Evolutionary conservation across 805 yeast genomes (phyloP), one percentile per base, ranked within the genome.

Genomic region (Ogataea paraovalis): DNA sequence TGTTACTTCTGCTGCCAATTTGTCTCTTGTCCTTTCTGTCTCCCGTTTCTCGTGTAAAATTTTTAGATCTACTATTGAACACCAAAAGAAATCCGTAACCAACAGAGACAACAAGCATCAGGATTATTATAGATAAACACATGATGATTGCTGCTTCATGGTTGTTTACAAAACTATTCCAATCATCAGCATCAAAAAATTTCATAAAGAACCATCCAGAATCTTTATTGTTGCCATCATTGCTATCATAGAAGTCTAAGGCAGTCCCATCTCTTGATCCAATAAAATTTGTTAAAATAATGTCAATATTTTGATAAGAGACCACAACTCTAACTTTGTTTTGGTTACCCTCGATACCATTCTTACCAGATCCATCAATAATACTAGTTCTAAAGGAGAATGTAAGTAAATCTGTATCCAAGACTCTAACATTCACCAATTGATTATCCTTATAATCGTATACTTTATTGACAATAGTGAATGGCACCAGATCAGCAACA

Each of bases 381-480:
- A 47, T 33, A 12, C 42, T 50, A 6, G 45, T 38, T 34, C 38
- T 18, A n/a, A 47, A 46, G 9, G 45, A 48, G 32, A 51, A 50
- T 13, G 46, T 45, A 5, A 52, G 46, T 8, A 47, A 46, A 38
- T 46, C 41, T 23, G 42, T 37, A 32, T 54, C 50, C 20, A 54
- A 46, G 20, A 44, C 23, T 27, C 53, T 49, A 36, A 56, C 54
- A 22, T 51, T 54, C 27, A 49, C 28, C 30, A 56, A 43, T 20
- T 52, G 44, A 25, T 49, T 41, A 25, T 50, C 48, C 23, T 43
- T 47, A 28, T 54, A 56, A 34, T 56, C 56, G 40, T 48, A 54
- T 2, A 52, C 48, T 42, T 54, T 54, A 34, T 49, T 54, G 30
- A 39, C 50, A 19, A 46, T 33, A 19, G 41, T 32, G 10, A 49